Base-by-base conservation (phyloP, 2,329 filamentous ascomycete species). In the Cercospora zeae-maydis region DNA sequence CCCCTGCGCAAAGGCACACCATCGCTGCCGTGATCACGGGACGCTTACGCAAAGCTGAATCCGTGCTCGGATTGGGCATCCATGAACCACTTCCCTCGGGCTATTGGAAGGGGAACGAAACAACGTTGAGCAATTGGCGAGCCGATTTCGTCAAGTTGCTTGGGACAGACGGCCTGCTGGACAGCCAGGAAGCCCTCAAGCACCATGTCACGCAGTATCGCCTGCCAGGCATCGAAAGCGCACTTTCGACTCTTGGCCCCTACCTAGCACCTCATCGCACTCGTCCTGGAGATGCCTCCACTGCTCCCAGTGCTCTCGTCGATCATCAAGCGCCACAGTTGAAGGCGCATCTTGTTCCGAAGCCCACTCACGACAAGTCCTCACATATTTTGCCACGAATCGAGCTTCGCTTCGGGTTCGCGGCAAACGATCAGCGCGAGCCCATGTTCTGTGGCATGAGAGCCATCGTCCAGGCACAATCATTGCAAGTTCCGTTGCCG, bases 401-500 rank as follows among this genome's bases (percentile, higher is more conserved):
- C 27, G 58, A 63, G 33, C 57, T 68, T 42, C 64, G 61, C n/a
- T 67, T 67, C 51, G 54, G 58, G 4, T 60, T 68, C 34, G n/a
- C 57, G 8, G 34, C 45, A 16, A 27, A 39, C 6, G 27, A 37
- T 4, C 30, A 53, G 8, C 57, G 49, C 19, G 31, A 64, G 21
- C 53, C 68, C 10, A 16, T 37, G 11, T 42, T 68, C 31, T 52
- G 54, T 14, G 63, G 63, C 31, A 57, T 68, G 16, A 51, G 53
- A 39, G 66, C 67, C 24, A 54, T 65, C 21, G 39, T 60, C 10
- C 53, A 65, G 61, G n/a, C 66, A 30, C 67, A 63, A 67, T 58
- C 47, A 4, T 10, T 70, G 6, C 47, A 61, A 16, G 61, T 71
- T 10, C 59, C 67, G 10, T 52, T 71, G 10, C 71, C 70, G 27